Evolutionary conservation across 495 filamentous ascomycete species (phyloP), one percentile per base, ranked within the genome.

Genomic region (Halenospora varia): DNA sequence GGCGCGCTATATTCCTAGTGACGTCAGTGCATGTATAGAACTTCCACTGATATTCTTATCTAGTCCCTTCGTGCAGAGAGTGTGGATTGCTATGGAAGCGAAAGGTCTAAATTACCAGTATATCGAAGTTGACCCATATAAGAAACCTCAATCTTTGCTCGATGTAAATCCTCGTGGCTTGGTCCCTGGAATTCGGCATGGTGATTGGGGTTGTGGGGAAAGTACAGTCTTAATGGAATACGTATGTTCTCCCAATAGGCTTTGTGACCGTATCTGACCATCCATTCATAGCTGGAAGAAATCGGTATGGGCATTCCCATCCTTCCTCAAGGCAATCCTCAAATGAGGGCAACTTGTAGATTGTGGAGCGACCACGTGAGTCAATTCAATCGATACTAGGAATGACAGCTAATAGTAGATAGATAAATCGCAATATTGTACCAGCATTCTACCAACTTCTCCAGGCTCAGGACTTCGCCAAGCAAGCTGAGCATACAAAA

Each of bases 21-120:
- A 50, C 59, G 50, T 67, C 56, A 59, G 48, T 42, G 47, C 45
- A 45, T 10, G 17, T 19, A 29, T 39, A 26, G 29, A 39, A 42
- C 3, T 51, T 40, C n/a, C 15, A 35, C 59, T 65, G 19, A 62
- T 53, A 40, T 48, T 4, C 11, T 29, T 24, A 22, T 44, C 10
- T 52, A 67, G 65, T 44, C 65, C 65, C 2, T 96, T 96, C 70
- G 91, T 94, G 1, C 92, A 97, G 71, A 86, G 93, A 11, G 90
- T 96, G 18, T 97, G 93, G 93, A 96, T 97, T 61, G 86, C 93
- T 6, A 77, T 97, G n/a, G 92, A 97, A 70, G 72, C 84, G 50
- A 96, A 96, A 68, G 79, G 82, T 3, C 77, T 96, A 42, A 75
- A 76, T 19, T 97, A 97, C 63, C 89, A 96, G 66, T 97, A 97